Evolutionary conservation across 176 grass and related monocot species (phyloP), one percentile per base, ranked within the genome.

Genomic region (Carex cristatella): DNA sequence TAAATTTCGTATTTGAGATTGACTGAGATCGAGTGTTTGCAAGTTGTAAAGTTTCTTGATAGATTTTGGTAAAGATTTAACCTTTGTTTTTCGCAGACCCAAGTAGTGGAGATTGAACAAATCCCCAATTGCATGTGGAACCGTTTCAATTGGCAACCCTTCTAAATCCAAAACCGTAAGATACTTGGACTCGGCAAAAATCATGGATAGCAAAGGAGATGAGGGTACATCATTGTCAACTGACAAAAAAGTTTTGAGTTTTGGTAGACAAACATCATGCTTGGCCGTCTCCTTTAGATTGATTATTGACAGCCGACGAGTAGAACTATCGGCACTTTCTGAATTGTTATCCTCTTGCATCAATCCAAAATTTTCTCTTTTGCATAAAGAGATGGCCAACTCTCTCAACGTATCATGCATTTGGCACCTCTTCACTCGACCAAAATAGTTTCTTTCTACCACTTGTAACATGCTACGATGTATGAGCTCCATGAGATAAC

Each of bases 41-140:
- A 91, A 83, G 5, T 91, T 85, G 7, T 53, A 4, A 5, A 90
- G 54, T 61, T 79, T 85, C 33, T 86, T 42, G 1, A 90, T 8
- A 2, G 5, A 27, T 56, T 81, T 61, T 4, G 76, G 67, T 5
- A 90, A 18, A 68, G 3, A 0, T 3, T 44, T 16, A 1, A 70
- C 37, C 5, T 19, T 42, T 44, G 68, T 19, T 0, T n/a, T 1
- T 1, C 68, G n/a, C 3, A 91, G 55, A 63, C 89, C 76, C 19
- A 91, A 62, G 12, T 70, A 80, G 0, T 38, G 66, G 3, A 90
- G 58, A 68, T 87, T 87, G 42, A 87, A 87, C 32, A 90, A 85
- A 16, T 65, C 48, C 14, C 81, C 86, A 2, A 90, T 42, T 14
- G 30, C 35, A 35, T 66, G 13, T 5, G 81, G 74, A 0, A 90